A percentile compares a stretch with the other conserved stretches of the same genome.
phyloP scores from a whole-genome alignment of 495 filamentous ascomycete species.

The Tirmania nivea region DNA sequence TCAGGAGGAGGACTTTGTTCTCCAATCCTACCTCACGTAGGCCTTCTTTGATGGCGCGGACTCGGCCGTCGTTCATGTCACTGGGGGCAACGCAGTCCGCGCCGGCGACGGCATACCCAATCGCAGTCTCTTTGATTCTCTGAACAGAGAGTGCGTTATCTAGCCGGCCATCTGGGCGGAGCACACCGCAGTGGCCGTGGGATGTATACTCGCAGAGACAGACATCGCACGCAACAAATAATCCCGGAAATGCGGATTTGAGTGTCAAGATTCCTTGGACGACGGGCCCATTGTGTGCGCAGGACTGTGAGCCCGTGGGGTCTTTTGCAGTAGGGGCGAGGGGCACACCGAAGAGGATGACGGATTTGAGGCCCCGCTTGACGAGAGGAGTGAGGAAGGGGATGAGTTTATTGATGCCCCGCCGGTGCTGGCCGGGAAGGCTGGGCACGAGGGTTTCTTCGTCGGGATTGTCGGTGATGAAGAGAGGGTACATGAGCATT shows the following conservation, averaged over 20 bases:
- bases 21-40: constrained; percentile 78
- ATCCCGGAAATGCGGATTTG: constrained; percentile 56
- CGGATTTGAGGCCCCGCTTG: constrained; percentile 66
- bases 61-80: constrained; percentile 96
- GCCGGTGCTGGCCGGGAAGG: constrained; percentile 61
- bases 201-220: constrained; percentile 97
- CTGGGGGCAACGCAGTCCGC: constrained; percentile 92
- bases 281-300: constrained; percentile 81
- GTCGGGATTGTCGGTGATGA: constrained; percentile 82
- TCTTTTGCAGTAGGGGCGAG: constrained; percentile 62
- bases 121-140: constrained; percentile 75
- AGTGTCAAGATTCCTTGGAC: constrained; percentile 65
- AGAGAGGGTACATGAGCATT: constrained; percentile 94
- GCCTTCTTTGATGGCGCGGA: constrained; percentile 90
- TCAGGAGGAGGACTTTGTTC: constrained; percentile 81
- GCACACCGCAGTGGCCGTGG: constrained; percentile 94
- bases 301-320: constrained; percentile 75
- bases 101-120: constrained; percentile 80
- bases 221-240: constrained; percentile 81
- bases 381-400: constrained; percentile 71
- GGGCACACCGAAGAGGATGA: constrained; percentile 91
- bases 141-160: constrained; percentile 86
- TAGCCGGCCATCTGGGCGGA: constrained; percentile 71
- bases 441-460: constrained; percentile 81
- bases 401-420: constrained; percentile 65